Evolutionary conservation across 768 basidiomycete species (phyloP), one percentile per base, ranked within the genome.

Genomic region (Mycena venus): DNA sequence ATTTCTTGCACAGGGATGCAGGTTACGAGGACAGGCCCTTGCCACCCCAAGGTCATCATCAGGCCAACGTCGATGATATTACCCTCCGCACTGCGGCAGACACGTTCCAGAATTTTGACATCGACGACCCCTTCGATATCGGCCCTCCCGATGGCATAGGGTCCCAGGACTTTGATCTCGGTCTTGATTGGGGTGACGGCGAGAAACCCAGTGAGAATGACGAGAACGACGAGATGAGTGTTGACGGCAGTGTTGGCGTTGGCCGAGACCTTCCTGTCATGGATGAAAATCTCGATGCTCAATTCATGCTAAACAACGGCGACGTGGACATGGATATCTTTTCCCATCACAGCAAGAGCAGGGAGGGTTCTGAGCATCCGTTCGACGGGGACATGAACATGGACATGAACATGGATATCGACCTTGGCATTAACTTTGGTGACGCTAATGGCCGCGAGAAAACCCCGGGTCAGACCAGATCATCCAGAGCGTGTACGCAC

Each of bases 41-140:
- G 62, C 90, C 88, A 73, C 87, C 88, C 25, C 91, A 92, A 70
- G 93, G 95, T 2, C 92, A 95, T 66, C 94, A 96, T 76, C 93
- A 96, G 76, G 96, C 95, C 15, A 91, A 94, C 70, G 87, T 93
- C 65, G 95, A 95, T 12, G 96, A 98, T 76, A 97, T 98, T 78
- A 98, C 96, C 0, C 93, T 98, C 44, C 90, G 92, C 56, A 91
- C 91, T 42, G 90, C 91, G 1, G 92, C 95, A 70, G 93, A 95
- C 79, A 62, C 75, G 19, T 91, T 93, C 74, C 85, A 89, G 65
- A 88, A 90, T 60, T 89, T 92, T 75, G 93, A 92, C 80, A 80
- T 91, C 36, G 90, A 91, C 49, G 93, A 92, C 77, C 91, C 91
- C n/a, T 95, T 95, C 73, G 95, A 94, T 78, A 88, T 95, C 56